phyloP scores from a whole-genome alignment of 139 green algal species.

The Spirogloea muscicola region DNA sequence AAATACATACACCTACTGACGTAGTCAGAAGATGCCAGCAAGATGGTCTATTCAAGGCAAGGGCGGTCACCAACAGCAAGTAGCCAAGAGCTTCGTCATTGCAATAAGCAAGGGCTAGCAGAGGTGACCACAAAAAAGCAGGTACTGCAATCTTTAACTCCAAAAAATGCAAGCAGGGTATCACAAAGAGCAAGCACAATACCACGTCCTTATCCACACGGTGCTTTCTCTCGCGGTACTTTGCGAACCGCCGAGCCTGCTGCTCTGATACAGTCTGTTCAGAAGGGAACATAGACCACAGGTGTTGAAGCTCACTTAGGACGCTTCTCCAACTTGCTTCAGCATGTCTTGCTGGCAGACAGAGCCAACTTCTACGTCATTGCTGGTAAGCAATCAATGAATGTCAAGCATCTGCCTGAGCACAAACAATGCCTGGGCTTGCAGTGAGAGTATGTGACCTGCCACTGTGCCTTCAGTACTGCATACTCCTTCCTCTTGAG shows the following conservation, averaged over 20 bases:
- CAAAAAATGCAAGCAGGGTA: too few species aligned
- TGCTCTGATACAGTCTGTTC: background rate
- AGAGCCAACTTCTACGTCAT: background rate
- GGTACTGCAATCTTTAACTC: too few species aligned
- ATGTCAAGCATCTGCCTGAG: background rate
- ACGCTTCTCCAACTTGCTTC: background rate
- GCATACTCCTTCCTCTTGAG: constrained; percentile 48
- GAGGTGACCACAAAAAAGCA: background rate
- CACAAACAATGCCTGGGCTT: background rate
- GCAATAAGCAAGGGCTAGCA: background rate
- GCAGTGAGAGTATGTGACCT: background rate
- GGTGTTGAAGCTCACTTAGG: background rate
- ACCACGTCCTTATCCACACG: constrained; percentile 79
- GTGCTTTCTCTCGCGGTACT: constrained; percentile 64
- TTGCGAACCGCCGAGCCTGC: constrained; percentile 61
- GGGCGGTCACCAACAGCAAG: background rate
- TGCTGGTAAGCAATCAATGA: background rate
- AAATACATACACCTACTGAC: background rate
- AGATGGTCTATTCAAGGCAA: background rate
- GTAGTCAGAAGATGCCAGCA: background rate
- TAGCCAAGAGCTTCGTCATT: background rate
- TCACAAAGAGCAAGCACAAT: too few species aligned
- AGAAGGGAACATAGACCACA: background rate
- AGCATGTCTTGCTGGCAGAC: constrained; percentile 5
- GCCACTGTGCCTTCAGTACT: constrained; percentile 63